Conservation (phyloP, 2,329 filamentous ascomycete genomes). For the Trichoderma sp. region DNA sequence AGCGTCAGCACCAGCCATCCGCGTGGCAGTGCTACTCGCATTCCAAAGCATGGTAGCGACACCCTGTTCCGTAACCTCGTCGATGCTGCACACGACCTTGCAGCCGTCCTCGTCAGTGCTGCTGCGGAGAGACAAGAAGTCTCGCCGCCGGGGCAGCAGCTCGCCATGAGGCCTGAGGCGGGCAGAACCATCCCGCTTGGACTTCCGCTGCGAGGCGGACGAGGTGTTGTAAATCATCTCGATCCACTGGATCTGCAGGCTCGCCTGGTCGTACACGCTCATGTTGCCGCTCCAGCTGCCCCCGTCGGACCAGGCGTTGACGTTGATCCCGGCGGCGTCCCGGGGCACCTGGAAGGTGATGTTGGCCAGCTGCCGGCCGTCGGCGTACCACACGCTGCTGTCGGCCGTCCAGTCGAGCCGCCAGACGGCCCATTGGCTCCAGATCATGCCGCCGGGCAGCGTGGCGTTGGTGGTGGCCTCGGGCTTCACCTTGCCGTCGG, state of each 20-base stretch:
- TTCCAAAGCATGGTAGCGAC: conserved; percentile 34
- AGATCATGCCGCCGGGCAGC: conserved; percentile 47
- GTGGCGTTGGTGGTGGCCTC: conserved; percentile 53
- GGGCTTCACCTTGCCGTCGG: conserved; percentile 48
- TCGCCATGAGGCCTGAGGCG: conserved; percentile 35
- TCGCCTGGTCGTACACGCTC: conserved; percentile 52
- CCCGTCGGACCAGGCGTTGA: conserved; percentile 65
- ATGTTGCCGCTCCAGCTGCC: conserved; percentile 63
- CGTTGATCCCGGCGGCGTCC: conserved; percentile 54
- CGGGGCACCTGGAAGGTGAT: conserved; percentile 60
- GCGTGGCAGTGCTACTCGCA: conserved; percentile 31
- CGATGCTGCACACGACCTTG: conserved; percentile 41
- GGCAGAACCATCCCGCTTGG: neutral
- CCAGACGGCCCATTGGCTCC: conserved; percentile 61
- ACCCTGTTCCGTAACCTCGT: conserved; percentile 38
- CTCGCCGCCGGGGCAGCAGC: conserved; percentile 43
- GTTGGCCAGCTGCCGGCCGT: conserved; percentile 53
- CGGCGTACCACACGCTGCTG: conserved; percentile 58
- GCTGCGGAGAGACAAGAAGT: conserved; percentile 4
- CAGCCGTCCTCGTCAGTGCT: conserved; percentile 30
- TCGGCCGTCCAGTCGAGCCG: conserved; percentile 62
- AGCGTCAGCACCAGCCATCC: conserved; percentile 15
- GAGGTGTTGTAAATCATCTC: conserved; percentile 60
- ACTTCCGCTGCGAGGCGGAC: neutral
- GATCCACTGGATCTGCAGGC: conserved; percentile 64